phyloP scores from a whole-genome alignment of 73 alveolate species.

The Breviolum minutum region DNA sequence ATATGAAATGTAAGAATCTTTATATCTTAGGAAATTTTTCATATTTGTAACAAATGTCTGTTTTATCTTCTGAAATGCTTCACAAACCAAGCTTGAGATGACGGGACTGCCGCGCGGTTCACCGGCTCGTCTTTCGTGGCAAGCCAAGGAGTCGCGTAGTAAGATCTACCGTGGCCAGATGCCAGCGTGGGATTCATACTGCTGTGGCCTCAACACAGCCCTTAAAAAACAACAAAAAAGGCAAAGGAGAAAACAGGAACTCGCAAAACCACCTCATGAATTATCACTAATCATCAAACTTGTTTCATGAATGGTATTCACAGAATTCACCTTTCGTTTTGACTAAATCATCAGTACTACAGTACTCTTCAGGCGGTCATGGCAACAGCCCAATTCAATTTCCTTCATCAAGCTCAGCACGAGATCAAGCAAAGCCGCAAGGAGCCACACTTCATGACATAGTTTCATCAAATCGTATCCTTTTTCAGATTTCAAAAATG shows the following conservation, averaged over 20 bases:
- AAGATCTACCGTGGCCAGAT: neutral
- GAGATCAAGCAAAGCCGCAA: conserved; percentile 58
- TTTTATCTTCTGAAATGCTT: no score
- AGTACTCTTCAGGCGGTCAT: neutral
- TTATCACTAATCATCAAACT: no score
- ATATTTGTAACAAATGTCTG: no score
- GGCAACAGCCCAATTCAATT: neutral
- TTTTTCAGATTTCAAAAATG: neutral
- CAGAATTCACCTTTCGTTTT: neutral
- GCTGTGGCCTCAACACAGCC: neutral
- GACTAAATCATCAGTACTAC: neutral
- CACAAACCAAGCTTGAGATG: neutral
- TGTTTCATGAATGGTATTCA: neutral
- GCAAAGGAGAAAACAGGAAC: no score
- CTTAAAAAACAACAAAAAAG: no score
- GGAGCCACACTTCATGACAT: neutral
- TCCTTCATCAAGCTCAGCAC: conserved; percentile 1
- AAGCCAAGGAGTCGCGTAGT: neutral
- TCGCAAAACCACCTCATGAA: no score
- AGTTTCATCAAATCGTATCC: neutral
- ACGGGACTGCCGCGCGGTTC: neutral
- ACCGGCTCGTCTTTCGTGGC: conserved; percentile 1
- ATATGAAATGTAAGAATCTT: no score
- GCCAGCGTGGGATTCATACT: conserved; percentile 14
- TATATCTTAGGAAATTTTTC: no score